Evolutionary conservation across 2,329 filamentous ascomycete genomes (phyloP), one percentile per base, ranked within the genome.

Genomic region (Helotiales sp.): DNA sequence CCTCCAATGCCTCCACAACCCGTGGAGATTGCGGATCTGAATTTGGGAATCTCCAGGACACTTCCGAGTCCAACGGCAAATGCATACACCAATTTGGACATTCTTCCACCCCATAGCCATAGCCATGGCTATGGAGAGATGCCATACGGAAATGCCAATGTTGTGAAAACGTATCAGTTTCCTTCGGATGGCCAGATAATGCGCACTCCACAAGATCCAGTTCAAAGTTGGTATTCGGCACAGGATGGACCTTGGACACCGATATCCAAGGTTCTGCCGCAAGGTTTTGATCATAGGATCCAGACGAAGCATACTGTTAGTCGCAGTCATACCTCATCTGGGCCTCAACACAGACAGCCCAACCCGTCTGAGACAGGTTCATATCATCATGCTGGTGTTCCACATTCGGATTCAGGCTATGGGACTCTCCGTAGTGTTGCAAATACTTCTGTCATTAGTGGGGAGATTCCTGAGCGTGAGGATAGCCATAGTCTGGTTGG

Each of bases 201-300:
- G 40, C 57, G 48, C 27, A 53, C 61, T 31, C 38, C 54, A 42
- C 66, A 71, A 51, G 60, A 67, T 62, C 68, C 69, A 4, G 54
- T 71, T 24, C n/a, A 57, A 6, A 60, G 65, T 54, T 79, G 76
- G 71, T 78, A 75, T 59, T 57, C 63, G 7, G 66, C 57, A 19
- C 71, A 74, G 61, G 73, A 78, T 63, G 75, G 69, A 7, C 79
- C 79, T 51, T 81, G 78, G 78, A 68, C 27, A 15, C 57, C 36
- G n/a, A 24, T 72, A 19, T 75, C 74, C n/a, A 70, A 65, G 48
- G 69, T 63, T 15, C 66, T 72, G 22, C 66, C 40, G 15, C 22
- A 71, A 25, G 67, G 68, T 27, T 15, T 24, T 15, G 67, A 67
- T 48, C 63, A 67, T 36, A 59, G 64, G 57, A 25, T 54, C 8